Base-by-base conservation (phyloP, 2,329 filamentous ascomycete genomes). In the Ceratocystis variospora region DNA sequence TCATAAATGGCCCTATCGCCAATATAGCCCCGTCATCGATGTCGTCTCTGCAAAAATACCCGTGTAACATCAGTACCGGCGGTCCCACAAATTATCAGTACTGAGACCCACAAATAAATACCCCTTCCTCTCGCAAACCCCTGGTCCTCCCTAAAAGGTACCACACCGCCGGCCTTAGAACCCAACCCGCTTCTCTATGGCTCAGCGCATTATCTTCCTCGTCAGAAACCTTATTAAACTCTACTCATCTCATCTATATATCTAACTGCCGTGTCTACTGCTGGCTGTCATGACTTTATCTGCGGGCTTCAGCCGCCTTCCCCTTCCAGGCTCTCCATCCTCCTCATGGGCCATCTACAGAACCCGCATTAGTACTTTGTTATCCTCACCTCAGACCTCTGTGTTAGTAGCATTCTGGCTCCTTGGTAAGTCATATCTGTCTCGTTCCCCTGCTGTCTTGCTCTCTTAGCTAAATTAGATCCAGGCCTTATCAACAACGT, bases 401-500 rank as follows among this genome's bases (percentile, higher is more conserved):
- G 89, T 96, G 17, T 81, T 90, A 66, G 73, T 86, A 63, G 89
- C 93, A 33, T 97, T 97, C 73, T 97, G 92, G 92, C 80, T 96
- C 1, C 95, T 97, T 73, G 93, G 93, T 96, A 79, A 41, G 22
- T 33, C 15, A 19, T 46, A 33, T 22, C 19, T 8, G 4, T n/a
- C n/a, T 19, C 15, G 4, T 25, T 31, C 22, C 4, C 25, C 25
- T n/a, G 17, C 28, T 22, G 2, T 28, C 22, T 45, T 37, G 46
- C 33, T 6, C 12, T 44, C 19, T 28, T 48, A 70, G 72, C 62
- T 72, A 50, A 6, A 5, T 33, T 48, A 19, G 3, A 10, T 10
- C 0, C 31, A 77, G 76, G 76, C 66, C 73, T 70, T 19, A 94
- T 97, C 74, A 97, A 99, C 77, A 97, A 97, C 78, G 90, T 97